Evolutionary conservation across 2,329 filamentous ascomycete genomes (phyloP).

Genomic region (Neobulgaria alba): DNA sequence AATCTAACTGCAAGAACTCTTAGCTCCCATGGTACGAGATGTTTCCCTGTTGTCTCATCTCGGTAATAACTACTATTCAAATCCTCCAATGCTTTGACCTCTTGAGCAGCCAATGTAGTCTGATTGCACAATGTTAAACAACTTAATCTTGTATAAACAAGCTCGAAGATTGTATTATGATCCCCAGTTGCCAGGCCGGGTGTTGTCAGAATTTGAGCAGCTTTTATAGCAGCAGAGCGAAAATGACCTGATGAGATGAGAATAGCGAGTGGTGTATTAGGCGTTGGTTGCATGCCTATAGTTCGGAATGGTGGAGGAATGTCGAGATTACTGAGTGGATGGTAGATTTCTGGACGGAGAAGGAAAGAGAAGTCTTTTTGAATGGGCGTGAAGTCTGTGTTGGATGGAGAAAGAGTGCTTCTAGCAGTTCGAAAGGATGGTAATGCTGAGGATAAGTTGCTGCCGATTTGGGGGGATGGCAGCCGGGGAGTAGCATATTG

Average conservation of each 20-base stretch:
- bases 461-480: slow-evolving; percentile 21
- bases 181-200: slow-evolving; percentile 45
- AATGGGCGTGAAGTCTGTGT: slow-evolving; percentile 30
- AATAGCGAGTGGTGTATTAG: slow-evolving; percentile 55
- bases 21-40: slow-evolving; percentile 80
- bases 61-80: slow-evolving; percentile 48
- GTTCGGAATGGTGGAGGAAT: slow-evolving; percentile 60
- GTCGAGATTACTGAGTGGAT: slow-evolving; percentile 60
- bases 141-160: slow-evolving; percentile 74
- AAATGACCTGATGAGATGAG: slow-evolving; percentile 70
- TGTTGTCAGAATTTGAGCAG: slow-evolving; percentile 51
- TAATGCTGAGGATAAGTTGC: slow-evolving; percentile 17
- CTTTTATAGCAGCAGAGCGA: slow-evolving; percentile 64
- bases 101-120: slow-evolving; percentile 58
- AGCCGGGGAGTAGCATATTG: slow-evolving; percentile 20
- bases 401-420: slow-evolving; percentile 23
- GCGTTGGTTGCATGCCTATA: slow-evolving; percentile 52
- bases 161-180: slow-evolving; percentile 57
- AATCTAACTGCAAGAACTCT: slow-evolving; percentile 75
- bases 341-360: slow-evolving; percentile 72
- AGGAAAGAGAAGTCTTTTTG: slow-evolving; percentile 73
- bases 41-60: slow-evolving; percentile 43
- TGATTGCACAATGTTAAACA: slow-evolving; percentile 75
- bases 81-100: slow-evolving; percentile 56
- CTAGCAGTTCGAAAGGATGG: slow-evolving; percentile 19